These are phyloP conservation scores for Wakefieldia striispora DNA, from an alignment of 768 basidiomycete genomes.

Conservation along the genomic window DNA sequence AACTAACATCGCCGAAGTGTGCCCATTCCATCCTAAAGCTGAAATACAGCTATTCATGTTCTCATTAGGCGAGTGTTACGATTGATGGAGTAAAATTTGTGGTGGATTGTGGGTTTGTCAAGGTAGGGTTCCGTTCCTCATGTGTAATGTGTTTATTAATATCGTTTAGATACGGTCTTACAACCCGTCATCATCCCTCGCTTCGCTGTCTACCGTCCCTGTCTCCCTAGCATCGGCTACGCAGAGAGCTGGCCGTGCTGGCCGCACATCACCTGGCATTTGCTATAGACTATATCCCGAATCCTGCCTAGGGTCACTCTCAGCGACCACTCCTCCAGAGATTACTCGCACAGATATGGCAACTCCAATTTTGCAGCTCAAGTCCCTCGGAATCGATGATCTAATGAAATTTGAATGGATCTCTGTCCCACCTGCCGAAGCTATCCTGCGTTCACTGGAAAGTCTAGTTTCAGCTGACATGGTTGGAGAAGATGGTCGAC, in stretches of 20 bases:
- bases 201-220: slow-evolving; percentile 80
- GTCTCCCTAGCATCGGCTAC: slow-evolving; percentile 86
- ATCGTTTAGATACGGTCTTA: slow-evolving; percentile 75
- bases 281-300: slow-evolving; percentile 90
- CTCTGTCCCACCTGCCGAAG: slow-evolving; percentile 81
- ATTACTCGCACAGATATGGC: slow-evolving; percentile 89
- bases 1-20: slow-evolving; percentile 94
- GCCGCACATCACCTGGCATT: slow-evolving; percentile 87
- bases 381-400: slow-evolving; percentile 93
- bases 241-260: slow-evolving; percentile 93
- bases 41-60: neutral
- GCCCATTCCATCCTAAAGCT: slow-evolving; percentile 1
- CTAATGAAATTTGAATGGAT: slow-evolving; percentile 97
- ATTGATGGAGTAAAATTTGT: slow-evolving; percentile 96
- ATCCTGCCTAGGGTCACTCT: slow-evolving; percentile 56
- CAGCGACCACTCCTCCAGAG: slow-evolving; percentile 79
- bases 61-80: slow-evolving; percentile 82
- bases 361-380: slow-evolving; percentile 89
- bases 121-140: slow-evolving; percentile 47
- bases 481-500: slow-evolving; percentile 75
- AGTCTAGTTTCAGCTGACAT: slow-evolving; percentile 78
- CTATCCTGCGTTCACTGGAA: slow-evolving; percentile 82
- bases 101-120: slow-evolving; percentile 92
- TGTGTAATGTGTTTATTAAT: neutral
- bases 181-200: slow-evolving; percentile 82